Base-by-base conservation (phyloP, 1,284 basidiomycete species). In the Boletus hoseneyae region DNA sequence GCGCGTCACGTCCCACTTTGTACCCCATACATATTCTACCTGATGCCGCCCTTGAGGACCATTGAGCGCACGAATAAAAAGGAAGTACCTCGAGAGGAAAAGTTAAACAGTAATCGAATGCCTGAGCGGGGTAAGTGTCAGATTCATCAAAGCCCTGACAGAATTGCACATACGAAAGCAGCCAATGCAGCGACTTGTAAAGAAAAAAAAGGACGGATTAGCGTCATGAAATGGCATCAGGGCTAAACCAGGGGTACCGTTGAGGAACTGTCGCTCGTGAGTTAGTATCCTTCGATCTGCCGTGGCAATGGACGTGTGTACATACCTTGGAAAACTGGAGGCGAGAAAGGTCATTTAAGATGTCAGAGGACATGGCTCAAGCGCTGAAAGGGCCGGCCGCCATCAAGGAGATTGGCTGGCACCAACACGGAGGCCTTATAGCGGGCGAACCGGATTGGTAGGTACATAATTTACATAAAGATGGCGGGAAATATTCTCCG, bases 1-100 rank as follows among this genome's bases (percentile, higher is more conserved):
- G 25, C 63, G 63, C 23, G 63, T 33, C 8, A 32, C 15, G 18
- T 45, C 52, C 62, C 62, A 65, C 19, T 49, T 53, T 11, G 54
- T 57, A 4, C 63, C 63, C 63, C 64, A 67, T 25, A 62, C 52
- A 33, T 56, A 35, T 44, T 57, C 46, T 10, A 61, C 57, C 60
- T 64, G 12, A 18, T 13, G 12, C 21, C n/a, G 3, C 9, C 1
- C 2, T 33, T 58, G 23, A 62, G 45, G 42, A 19, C 15, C 12
- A 27, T 33, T 2, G 4, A 36, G 38, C 12, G n/a, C 0, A n/a
- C 0, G n/a, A 27, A 6, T 11, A 25, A 7, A 30, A 12, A 23
- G 13, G 25, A 42, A 30, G n/a, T 29, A 61, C 59, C 52, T 61
- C 59, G 13, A 36, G 35, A 21, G 47, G 30, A 35, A 61, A 52